Conservation (phyloP, 257 asterid species). For the Ajuga chamaepitys region DNA sequence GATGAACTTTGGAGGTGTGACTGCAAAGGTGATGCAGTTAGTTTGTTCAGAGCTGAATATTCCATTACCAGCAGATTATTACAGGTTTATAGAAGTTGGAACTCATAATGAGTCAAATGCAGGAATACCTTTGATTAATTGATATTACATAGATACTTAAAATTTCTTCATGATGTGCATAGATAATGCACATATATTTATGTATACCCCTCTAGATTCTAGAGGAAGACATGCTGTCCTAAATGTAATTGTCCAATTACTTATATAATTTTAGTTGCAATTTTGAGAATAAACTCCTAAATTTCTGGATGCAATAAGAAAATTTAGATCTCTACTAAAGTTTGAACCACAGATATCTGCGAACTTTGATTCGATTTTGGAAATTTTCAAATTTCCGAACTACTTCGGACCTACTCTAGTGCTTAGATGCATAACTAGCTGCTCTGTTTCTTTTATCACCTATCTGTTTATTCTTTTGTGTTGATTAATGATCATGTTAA, state of each 20-base stretch:
- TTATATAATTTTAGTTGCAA: neutral
- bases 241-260: neutral
- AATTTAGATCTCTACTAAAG: too few relatives aligned
- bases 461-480: too few relatives aligned
- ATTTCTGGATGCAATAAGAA: too few relatives aligned
- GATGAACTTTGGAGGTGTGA: conserved; percentile 74
- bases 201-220: neutral
- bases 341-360: too few relatives aligned
- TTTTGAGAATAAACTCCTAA: too few relatives aligned
- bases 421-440: too few relatives aligned
- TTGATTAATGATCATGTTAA: too few relatives aligned
- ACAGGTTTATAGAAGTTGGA: conserved; percentile 46
- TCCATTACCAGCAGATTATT: conserved; percentile 67
- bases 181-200: neutral
- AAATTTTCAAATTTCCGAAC: too few relatives aligned
- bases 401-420: too few relatives aligned
- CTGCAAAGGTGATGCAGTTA: conserved; percentile 66
- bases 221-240: neutral
- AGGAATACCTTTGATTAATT: conserved; percentile 61
- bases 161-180: neutral
- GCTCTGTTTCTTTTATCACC: too few relatives aligned
- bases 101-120: conserved; percentile 25
- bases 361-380: too few relatives aligned
- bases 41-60: conserved; percentile 81
- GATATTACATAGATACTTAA: conserved; percentile 8